Conservation (phyloP, 176 grass and related monocot genomes). For the Pontederia crassipes region DNA sequence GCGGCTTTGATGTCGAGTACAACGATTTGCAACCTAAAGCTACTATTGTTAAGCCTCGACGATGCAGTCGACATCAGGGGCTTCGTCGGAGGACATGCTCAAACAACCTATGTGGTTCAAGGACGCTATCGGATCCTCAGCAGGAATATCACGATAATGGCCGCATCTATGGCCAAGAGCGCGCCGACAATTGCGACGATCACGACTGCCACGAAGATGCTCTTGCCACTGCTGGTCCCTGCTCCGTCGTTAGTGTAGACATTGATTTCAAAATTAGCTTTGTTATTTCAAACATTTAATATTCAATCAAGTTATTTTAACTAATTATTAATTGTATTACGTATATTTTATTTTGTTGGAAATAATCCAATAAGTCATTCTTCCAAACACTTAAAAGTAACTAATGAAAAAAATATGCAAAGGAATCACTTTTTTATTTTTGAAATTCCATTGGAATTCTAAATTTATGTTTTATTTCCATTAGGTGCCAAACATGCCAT, state of each 20-base stretch:
- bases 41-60: conserved; percentile 8
- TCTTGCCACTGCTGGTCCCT: neutral
- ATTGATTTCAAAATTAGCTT: too few relatives aligned
- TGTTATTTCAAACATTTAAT: too few relatives aligned
- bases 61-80: neutral
- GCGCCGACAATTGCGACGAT: conserved; percentile 27
- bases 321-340: too few relatives aligned
- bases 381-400: too few relatives aligned
- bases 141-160: conserved; percentile 9
- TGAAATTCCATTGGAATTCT: too few relatives aligned
- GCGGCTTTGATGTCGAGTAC: conserved; percentile 24
- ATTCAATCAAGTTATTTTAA: too few relatives aligned
- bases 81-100: conserved; percentile 17
- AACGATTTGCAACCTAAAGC: conserved; percentile 30
- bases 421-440: too few relatives aligned
- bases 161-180: conserved; percentile 3
- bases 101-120: conserved; percentile 25
- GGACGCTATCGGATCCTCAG: neutral
- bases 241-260: conserved; percentile 18
- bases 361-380: too few relatives aligned
- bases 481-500: too few relatives aligned
- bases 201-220: neutral
- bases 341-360: too few relatives aligned
- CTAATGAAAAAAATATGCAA: too few relatives aligned
- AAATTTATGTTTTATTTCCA: too few relatives aligned